phyloP scores from a whole-genome alignment of 768 basidiomycete species.

The Trametes punicea region DNA sequence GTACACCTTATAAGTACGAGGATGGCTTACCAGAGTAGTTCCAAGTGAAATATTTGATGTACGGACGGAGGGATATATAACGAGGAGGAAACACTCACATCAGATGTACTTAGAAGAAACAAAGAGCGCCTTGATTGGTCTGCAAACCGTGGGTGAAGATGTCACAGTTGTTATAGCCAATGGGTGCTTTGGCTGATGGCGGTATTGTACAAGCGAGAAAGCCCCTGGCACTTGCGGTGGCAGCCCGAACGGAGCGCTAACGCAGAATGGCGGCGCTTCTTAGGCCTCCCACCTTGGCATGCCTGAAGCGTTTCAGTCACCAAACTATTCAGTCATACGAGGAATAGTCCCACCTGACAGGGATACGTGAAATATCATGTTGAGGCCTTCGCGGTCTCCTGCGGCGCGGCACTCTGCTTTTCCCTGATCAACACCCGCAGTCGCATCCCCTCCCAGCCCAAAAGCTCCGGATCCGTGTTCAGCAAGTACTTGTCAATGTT shows the following conservation, averaged over 20 bases:
- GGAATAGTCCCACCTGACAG: constrained; percentile 1
- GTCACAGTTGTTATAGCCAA: not conserved
- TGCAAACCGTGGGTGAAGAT: not conserved
- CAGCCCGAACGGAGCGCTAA: not conserved
- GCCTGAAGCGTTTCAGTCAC: not conserved
- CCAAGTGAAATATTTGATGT: not conserved
- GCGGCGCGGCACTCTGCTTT: constrained; percentile 14
- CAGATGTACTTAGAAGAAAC: too few relatives aligned
- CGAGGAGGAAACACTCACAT: too few relatives aligned
- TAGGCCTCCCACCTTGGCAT: not conserved
- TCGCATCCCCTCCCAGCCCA: constrained; percentile 43
- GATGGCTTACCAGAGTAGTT: too few relatives aligned
- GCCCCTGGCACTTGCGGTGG: not conserved
- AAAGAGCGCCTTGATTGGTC: too few relatives aligned
- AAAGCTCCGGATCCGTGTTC: constrained; percentile 35
- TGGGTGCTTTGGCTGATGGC: not conserved
- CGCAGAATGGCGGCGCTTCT: not conserved
- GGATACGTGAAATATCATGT: not conserved
- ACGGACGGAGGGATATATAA: not conserved
- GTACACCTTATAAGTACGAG: not conserved
- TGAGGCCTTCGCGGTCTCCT: not conserved
- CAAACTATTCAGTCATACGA: not conserved
- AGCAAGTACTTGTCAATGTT: constrained; percentile 42
- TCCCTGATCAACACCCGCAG: constrained; percentile 36
- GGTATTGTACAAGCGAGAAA: not conserved